Conservation (phyloP, 805 yeast genomes). For the Candida caryicola region DNA sequence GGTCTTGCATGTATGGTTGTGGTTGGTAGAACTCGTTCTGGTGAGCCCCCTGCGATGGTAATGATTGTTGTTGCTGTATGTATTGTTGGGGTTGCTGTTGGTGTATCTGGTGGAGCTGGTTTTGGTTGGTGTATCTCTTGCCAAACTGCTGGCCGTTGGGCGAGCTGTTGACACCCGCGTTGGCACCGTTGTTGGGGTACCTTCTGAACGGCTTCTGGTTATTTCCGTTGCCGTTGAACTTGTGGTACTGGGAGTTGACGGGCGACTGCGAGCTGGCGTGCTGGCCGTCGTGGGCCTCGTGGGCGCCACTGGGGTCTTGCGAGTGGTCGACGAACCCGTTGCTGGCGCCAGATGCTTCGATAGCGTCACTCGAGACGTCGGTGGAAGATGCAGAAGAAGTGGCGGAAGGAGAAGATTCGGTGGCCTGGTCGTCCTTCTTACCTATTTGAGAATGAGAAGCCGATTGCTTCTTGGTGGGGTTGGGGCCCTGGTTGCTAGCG, state of each 20-base stretch:
- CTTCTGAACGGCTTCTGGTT: slow-evolving; percentile 29
- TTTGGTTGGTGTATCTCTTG: slow-evolving; percentile 18
- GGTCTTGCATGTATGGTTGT: slow-evolving; percentile 26
- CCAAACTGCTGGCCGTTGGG: slow-evolving; percentile 16
- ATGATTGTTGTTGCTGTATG: slow-evolving; percentile 15
- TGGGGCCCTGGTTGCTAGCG: slow-evolving; percentile 10
- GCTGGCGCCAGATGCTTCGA: slow-evolving; percentile 2
- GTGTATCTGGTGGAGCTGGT: slow-evolving; percentile 14
- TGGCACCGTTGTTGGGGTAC: slow-evolving; percentile 19
- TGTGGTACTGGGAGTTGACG: slow-evolving; percentile 13
- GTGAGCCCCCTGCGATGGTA: slow-evolving; percentile 4
- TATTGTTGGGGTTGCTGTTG: slow-evolving; percentile 17
- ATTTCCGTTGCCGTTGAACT: slow-evolving; percentile 10
- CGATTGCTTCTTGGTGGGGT: slow-evolving; percentile 5
- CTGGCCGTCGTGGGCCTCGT: slow-evolving; percentile 8
- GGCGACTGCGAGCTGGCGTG: no score
- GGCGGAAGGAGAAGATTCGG: slow-evolving; percentile 4
- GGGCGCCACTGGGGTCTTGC: slow-evolving; percentile 7
- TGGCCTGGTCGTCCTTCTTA: slow-evolving; percentile 8
- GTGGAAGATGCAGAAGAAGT: slow-evolving; percentile 1
- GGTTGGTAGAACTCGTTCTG: slow-evolving; percentile 32
- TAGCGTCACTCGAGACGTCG: slow-evolving; percentile 1
- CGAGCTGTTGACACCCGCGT: no score
- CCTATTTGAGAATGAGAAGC: slow-evolving; percentile 5
- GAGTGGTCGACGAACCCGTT: neutral